Evolutionary conservation across 495 filamentous ascomycete genomes (phyloP).

Genomic region (Hypoxylon crocopeplum): DNA sequence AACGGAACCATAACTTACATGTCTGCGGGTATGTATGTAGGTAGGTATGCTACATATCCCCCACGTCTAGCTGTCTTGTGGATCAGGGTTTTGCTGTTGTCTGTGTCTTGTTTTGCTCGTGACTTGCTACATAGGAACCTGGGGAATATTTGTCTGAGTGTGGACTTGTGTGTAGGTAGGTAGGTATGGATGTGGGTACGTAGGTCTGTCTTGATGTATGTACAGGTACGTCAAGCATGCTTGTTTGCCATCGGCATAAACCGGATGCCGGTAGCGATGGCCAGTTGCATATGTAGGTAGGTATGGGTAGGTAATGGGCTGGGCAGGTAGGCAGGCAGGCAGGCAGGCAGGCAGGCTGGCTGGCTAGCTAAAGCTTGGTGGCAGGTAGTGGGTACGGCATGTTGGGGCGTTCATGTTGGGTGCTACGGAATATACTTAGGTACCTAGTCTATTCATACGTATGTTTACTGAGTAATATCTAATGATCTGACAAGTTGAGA

Average conservation of each 20-base stretch:
- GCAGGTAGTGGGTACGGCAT: not conserved
- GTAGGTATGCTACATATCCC: no score
- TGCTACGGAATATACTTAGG: no score
- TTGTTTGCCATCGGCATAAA: conserved; percentile 3
- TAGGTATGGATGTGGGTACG: not conserved
- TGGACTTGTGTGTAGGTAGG: not conserved
- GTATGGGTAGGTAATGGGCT: not conserved
- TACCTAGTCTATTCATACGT: no score
- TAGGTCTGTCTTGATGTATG: not conserved
- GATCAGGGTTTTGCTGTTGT: no score
- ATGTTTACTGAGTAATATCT: no score
- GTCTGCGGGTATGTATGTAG: not conserved
- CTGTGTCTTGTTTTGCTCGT: no score
- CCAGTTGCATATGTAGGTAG: conserved; percentile 12
- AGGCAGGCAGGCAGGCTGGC: not conserved
- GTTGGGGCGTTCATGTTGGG: not conserved
- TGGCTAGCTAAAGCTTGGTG: no score
- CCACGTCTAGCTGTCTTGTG: no score
- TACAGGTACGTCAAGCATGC: not conserved
- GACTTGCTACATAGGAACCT: no score
- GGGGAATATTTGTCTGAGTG: no score
- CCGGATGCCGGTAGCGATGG: conserved; percentile 16
- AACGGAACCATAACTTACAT: conserved; percentile 7
- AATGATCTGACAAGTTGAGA: no score
- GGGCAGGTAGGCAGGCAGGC: not conserved